A percentile compares a stretch with the other conserved stretches of the same genome.
phyloP scores from a whole-genome alignment of 108 stramenopile genomes.

The Hondaea fermentalgiana region DNA sequence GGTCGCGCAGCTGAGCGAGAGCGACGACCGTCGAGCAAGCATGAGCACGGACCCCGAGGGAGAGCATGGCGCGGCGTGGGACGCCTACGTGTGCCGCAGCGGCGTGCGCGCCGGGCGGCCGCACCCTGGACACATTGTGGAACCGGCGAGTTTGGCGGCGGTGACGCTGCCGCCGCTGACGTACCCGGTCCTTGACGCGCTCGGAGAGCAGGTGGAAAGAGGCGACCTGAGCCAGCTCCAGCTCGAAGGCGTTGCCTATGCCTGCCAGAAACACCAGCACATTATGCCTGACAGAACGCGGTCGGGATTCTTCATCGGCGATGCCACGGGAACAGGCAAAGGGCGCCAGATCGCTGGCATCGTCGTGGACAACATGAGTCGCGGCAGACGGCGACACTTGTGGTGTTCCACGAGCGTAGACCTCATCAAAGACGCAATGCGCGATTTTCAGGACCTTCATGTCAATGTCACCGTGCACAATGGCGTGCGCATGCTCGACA shows the following conservation, averaged over 20 bases:
- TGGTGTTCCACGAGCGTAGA: constrained; percentile 56
- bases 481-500: constrained; percentile 30
- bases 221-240: constrained; percentile 48
- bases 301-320: constrained; percentile 70
- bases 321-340: constrained; percentile 76
- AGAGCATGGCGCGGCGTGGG: background rate
- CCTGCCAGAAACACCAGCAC: constrained; percentile 41
- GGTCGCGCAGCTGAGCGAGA: no score
- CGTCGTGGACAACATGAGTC: constrained; percentile 38
- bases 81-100: background rate
- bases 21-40: no score
- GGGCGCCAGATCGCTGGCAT: constrained; percentile 57
- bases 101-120: background rate
- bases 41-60: background rate
- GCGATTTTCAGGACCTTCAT: constrained; percentile 52
- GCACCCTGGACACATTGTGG: background rate
- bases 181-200: background rate
- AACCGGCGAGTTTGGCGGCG: background rate
- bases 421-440: constrained; percentile 49
- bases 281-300: constrained; percentile 22
- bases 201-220: background rate
- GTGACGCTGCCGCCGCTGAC: background rate
- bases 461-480: constrained; percentile 43
- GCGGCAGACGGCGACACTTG: constrained; percentile 47
- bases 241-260: constrained; percentile 49